Evolutionary conservation across 140 eudicot genomes (phyloP).

Genomic region (Eryngium alpinum): DNA sequence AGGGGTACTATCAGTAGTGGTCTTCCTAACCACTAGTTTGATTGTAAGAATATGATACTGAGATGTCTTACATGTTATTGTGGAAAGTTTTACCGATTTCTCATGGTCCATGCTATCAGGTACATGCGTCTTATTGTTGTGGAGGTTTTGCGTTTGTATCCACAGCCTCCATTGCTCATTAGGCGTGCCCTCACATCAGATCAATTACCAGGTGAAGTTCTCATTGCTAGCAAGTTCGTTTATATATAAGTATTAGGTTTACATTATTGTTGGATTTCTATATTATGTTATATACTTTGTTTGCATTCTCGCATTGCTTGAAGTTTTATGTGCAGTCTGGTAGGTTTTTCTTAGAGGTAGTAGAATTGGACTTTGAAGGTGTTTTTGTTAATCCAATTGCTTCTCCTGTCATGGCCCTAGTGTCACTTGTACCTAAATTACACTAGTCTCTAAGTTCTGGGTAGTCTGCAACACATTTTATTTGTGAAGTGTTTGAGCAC

Average conservation of each 20-base stretch:
- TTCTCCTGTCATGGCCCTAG: no score
- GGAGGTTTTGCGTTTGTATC: constrained; percentile 81
- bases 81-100: not conserved
- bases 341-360: no score
- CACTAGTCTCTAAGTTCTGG: not conserved
- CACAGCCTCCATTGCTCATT: constrained; percentile 97
- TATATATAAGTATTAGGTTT: not conserved
- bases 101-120: constrained; percentile 32
- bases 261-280: no score
- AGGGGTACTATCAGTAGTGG: not conserved
- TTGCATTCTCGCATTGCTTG: no score
- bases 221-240: not conserved
- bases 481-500: no score
- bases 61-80: not conserved
- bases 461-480: not conserved
- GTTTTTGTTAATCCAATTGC: no score
- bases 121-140: constrained; percentile 80
- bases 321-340: no score
- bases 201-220: constrained; percentile 55
- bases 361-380: no score
- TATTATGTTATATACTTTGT: no score
- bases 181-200: constrained; percentile 81
- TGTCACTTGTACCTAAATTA: no score
- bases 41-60: constrained; percentile 5
- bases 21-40: not conserved